Evolutionary conservation across 441 rosid genomes (phyloP), one percentile per base, ranked within the genome.

Genomic region (Pelargonium australe): DNA sequence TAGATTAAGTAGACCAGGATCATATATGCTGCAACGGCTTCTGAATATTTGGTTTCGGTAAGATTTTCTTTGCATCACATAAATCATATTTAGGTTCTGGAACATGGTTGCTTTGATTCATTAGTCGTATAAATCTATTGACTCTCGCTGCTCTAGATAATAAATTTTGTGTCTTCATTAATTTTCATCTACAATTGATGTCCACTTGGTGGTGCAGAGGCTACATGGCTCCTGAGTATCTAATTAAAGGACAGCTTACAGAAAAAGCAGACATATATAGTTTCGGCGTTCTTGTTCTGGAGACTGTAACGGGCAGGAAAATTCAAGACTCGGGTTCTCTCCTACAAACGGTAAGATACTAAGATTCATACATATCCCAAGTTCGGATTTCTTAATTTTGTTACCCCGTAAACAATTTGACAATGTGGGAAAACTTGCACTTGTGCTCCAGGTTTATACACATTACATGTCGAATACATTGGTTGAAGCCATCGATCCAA

Each of bases 171-270:
- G 8, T 37, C 41, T 37, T 37, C 41, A 37, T 37, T 37, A 20
- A 20, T 20, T 11, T 13, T n/a, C 5, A 11, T 4, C 57, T 49
- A 11, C 2, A 49, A 49, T 49, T n/a, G 13, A 49, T n/a, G 57
- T n/a, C 16, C n/a, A n/a, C 57, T 49, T 49, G 57, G 57, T 66
- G 65, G 49, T 75, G 43, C 74, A 85, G 92, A 20, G 95, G 94
- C 60, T 90, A 90, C 69, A 81, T 90, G 82, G 96, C 96, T 72
- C 96, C 90, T 2, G 94, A 90, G 45, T 90, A 90, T 78, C 88
- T 88, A 0, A 80, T 88, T 57, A 77, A 78, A 67, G 95, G 96
- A 6, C 89, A 90, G 63, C 70, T 87, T 19, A 85, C 96, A 10
- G 89, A 90, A 75, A 90, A 88, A 72, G 86, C 91, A 58, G 95